phyloP scores from a whole-genome alignment of 306 rosid species.

The Erythrophleum fordii region DNA sequence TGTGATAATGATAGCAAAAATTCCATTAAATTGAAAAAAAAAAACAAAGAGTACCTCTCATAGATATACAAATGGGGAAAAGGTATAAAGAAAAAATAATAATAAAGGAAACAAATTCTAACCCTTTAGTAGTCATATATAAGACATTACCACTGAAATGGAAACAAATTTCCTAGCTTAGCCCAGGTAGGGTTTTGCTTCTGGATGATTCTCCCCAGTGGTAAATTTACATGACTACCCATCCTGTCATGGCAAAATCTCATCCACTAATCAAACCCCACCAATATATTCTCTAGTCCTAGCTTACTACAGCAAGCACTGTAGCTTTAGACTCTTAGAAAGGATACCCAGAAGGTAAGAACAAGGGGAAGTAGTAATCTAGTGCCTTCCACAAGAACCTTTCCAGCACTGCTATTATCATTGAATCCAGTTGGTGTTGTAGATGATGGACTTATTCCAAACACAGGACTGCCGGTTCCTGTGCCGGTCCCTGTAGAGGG shows the following conservation, averaged over 20 bases:
- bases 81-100: slow-evolving; percentile 12
- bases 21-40: slow-evolving; percentile 43
- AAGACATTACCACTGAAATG: slow-evolving; percentile 54
- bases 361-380: slow-evolving; percentile 32
- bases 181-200: slow-evolving; percentile 47
- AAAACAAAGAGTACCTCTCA: slow-evolving; percentile 49
- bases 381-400: slow-evolving; percentile 35
- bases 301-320: background rate
- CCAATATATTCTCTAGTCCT: background rate
- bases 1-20: background rate
- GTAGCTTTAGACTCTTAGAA: slow-evolving; percentile 44
- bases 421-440: slow-evolving; percentile 43
- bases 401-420: slow-evolving; percentile 29
- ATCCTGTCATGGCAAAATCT: slow-evolving; percentile 25
- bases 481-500: background rate
- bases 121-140: slow-evolving; percentile 29
- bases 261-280: slow-evolving; percentile 47
- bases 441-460: slow-evolving; percentile 76
- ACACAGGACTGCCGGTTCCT: slow-evolving; percentile 36
- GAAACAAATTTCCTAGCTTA: slow-evolving; percentile 66
- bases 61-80: slow-evolving; percentile 52
- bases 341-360: slow-evolving; percentile 43
- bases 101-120: slow-evolving; percentile 45
- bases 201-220: slow-evolving; percentile 51
- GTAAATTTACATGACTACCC: slow-evolving; percentile 43